phyloP scores from a whole-genome alignment of 2,329 filamentous ascomycete genomes.

The Trichoderma pleuroti region DNA sequence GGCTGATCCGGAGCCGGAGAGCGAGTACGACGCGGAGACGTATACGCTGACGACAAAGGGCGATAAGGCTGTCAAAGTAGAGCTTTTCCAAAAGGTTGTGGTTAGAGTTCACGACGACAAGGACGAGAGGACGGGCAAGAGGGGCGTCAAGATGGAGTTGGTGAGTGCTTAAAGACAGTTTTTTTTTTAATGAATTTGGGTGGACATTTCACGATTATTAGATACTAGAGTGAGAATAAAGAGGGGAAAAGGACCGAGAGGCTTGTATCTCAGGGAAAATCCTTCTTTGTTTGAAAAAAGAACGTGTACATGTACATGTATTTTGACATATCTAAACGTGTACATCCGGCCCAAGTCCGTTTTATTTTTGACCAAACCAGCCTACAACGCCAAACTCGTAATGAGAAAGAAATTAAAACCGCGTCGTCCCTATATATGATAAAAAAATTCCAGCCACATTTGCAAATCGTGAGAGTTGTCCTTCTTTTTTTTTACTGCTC shows the following conservation, averaged over 20 bases:
- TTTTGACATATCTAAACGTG: conserved; percentile 27
- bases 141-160: conserved; percentile 76
- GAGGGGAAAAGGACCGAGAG: not conserved
- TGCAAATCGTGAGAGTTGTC: not conserved
- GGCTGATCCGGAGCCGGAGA: conserved; percentile 71
- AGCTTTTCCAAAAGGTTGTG: conserved; percentile 87
- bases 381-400: conserved; percentile 32
- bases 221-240: not conserved
- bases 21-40: conserved; percentile 78
- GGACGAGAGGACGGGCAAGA: conserved; percentile 94
- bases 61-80: conserved; percentile 57
- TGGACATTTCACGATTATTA: not conserved
- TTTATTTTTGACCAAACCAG: conserved; percentile 29
- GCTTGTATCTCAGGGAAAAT: not conserved
- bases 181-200: not conserved
- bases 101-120: conserved; percentile 89
- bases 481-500: conserved; percentile 39
- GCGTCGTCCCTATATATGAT: not conserved
- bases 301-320: conserved; percentile 19
- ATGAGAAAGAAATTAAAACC: conserved; percentile 22
- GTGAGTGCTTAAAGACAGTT: conserved; percentile 34
- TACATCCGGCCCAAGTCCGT: conserved; percentile 22
- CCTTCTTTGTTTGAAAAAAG: not conserved
- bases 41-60: conserved; percentile 68
- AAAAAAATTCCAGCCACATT: not conserved